These are phyloP conservation scores for Myochromella boudieri DNA, from an alignment of 768 basidiomycete genomes.

Conservation along the genomic window DNA sequence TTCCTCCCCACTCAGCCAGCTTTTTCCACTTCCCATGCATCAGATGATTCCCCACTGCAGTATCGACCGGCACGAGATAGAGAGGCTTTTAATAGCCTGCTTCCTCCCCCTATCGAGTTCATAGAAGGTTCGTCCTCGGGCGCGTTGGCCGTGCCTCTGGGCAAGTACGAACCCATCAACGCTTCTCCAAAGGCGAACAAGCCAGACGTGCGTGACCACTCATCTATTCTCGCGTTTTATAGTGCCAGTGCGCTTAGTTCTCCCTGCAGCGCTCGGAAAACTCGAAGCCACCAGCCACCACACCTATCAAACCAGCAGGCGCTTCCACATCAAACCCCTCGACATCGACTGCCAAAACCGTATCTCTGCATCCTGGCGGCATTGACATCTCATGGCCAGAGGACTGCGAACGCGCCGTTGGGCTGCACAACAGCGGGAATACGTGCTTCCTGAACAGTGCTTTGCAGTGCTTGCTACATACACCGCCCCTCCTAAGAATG, in stretches of 20 bases:
- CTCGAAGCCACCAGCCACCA: slow-evolving; percentile 13
- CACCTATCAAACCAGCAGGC: slow-evolving; percentile 20
- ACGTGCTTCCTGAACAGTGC: slow-evolving; percentile 97
- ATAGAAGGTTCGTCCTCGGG: slow-evolving; percentile 84
- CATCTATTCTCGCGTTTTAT: slow-evolving; percentile 3
- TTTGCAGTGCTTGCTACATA: slow-evolving; percentile 90
- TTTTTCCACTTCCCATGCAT: slow-evolving; percentile 47
- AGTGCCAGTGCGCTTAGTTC: slow-evolving; percentile 1
- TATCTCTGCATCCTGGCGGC: slow-evolving; percentile 47
- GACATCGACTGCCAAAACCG: slow-evolving; percentile 26
- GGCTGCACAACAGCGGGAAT: slow-evolving; percentile 85
- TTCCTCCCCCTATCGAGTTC: slow-evolving; percentile 81
- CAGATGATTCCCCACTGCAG: slow-evolving; percentile 49
- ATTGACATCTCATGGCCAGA: slow-evolving; percentile 68
- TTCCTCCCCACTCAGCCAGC: slow-evolving; percentile 49
- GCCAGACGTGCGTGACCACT: slow-evolving; percentile 44
- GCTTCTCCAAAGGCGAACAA: slow-evolving; percentile 53
- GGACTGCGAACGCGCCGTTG: slow-evolving; percentile 47
- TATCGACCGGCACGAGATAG: slow-evolving; percentile 69
- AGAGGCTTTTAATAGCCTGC: slow-evolving; percentile 74
- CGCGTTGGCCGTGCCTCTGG: slow-evolving; percentile 65
- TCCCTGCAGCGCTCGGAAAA: slow-evolving; percentile 17
- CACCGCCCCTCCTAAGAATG: slow-evolving; percentile 77
- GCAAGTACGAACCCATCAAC: slow-evolving; percentile 83
- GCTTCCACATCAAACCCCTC: slow-evolving; percentile 20